Conservation (phyloP, 2,329 filamentous ascomycete genomes). For the Aphanoascus verrucosus region DNA sequence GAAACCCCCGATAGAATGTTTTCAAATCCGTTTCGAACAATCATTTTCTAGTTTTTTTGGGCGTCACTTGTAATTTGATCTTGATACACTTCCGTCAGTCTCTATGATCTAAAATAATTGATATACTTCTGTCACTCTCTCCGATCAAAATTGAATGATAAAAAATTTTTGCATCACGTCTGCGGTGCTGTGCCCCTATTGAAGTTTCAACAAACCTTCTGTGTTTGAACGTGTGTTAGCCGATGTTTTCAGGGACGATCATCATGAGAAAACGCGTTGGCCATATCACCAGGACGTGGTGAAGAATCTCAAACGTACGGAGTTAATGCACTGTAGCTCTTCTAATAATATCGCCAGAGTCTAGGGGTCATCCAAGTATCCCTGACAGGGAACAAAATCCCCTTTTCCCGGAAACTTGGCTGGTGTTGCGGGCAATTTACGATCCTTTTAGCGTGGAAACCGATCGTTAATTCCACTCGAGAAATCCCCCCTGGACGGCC, state of each 20-base stretch:
- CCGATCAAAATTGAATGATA: no score
- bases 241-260: no score
- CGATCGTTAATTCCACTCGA: not conserved
- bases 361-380: not conserved
- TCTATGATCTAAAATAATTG: no score
- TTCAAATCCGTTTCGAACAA: no score
- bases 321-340: not conserved
- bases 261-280: not conserved
- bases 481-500: slow-evolving; percentile 4
- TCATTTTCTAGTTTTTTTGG: no score
- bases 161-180: no score
- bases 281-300: not conserved
- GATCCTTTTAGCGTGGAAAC: not conserved
- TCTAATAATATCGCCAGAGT: not conserved
- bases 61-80: no score
- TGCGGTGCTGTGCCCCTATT: no score
- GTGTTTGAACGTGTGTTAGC: no score
- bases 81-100: no score
- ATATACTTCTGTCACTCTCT: no score
- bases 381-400: not conserved
- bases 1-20: not conserved
- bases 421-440: slow-evolving; percentile 4
- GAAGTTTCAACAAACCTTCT: no score
- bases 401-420: not conserved
- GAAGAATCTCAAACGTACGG: not conserved